Evolutionary conservation across 2,329 filamentous ascomycete genomes (phyloP).

Genomic region (Neofusicoccum umdonicola): DNA sequence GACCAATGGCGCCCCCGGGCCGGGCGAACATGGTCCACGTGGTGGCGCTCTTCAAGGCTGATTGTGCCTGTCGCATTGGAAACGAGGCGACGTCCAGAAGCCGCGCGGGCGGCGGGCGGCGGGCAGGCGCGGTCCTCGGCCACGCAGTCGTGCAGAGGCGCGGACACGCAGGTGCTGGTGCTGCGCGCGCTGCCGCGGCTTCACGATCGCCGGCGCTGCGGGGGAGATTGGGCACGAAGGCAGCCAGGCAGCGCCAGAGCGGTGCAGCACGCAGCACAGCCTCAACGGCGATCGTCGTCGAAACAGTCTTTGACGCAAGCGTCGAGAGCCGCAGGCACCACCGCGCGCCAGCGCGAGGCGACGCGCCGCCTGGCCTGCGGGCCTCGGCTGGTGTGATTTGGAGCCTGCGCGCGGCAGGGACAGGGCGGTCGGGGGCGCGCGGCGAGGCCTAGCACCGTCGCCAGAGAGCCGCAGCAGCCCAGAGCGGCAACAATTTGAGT

Average conservation of each 20-base stretch:
- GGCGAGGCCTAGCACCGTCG: not conserved
- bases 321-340: not conserved
- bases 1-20: not conserved
- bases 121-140: not conserved
- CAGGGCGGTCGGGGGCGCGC: not conserved
- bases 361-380: not conserved
- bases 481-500: not conserved
- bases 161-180: not conserved
- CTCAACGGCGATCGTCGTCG: slow-evolving; percentile 12
- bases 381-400: not conserved
- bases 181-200: no score
- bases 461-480: not conserved
- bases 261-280: not conserved
- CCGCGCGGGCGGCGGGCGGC: not conserved
- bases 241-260: not conserved
- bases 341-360: not conserved
- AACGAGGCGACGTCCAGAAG: not conserved
- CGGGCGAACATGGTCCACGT: not conserved
- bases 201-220: not conserved
- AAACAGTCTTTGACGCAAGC: slow-evolving; percentile 7
- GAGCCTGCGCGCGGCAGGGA: not conserved
- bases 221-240: slow-evolving; percentile 7
- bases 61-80: not conserved
- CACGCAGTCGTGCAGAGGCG: no score
- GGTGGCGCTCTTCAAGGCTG: slow-evolving; percentile 1